phyloP scores from a whole-genome alignment of 257 asterid genomes.

The Striga asiatica region DNA sequence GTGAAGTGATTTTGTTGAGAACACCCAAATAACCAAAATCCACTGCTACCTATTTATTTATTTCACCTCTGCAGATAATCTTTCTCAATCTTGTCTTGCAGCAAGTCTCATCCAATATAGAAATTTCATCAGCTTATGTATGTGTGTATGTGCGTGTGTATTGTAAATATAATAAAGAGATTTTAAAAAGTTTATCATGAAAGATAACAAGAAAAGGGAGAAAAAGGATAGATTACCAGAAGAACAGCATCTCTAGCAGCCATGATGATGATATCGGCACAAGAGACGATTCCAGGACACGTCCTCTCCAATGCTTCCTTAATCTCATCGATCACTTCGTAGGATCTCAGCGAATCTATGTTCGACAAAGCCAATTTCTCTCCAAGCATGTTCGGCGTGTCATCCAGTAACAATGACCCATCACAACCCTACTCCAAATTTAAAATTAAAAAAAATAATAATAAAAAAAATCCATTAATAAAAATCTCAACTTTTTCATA shows the following conservation, averaged over 20 bases:
- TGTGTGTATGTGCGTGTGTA: too few species aligned
- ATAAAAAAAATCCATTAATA: neutral
- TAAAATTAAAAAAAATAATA: neutral
- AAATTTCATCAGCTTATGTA: too few species aligned
- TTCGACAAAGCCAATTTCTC: constrained; percentile 74
- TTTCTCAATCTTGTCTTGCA: too few species aligned
- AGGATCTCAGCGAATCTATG: constrained; percentile 68
- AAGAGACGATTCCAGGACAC: constrained; percentile 74
- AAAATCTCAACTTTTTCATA: neutral
- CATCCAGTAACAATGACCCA: constrained; percentile 85
- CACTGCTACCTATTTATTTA: too few species aligned
- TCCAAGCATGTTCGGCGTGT: constrained; percentile 59
- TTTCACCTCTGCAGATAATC: too few species aligned
- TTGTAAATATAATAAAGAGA: too few species aligned
- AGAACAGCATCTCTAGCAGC: constrained; percentile 92
- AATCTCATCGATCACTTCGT: constrained; percentile 57
- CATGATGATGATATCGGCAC: constrained; percentile 87
- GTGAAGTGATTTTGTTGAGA: too few species aligned
- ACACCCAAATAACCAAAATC: too few species aligned
- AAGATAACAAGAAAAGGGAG: neutral
- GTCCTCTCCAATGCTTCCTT: constrained; percentile 58
- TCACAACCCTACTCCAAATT: constrained; percentile 73
- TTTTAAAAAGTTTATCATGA: neutral
- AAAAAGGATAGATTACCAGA: constrained; percentile 32
- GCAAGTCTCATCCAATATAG: too few species aligned